Percentiles rank a stretch among this genome's conserved stretches.
These are phyloP conservation scores for Colletotrichum sp. DNA, from an alignment of 2,329 filamentous ascomycete species.

Conservation along the genomic window DNA sequence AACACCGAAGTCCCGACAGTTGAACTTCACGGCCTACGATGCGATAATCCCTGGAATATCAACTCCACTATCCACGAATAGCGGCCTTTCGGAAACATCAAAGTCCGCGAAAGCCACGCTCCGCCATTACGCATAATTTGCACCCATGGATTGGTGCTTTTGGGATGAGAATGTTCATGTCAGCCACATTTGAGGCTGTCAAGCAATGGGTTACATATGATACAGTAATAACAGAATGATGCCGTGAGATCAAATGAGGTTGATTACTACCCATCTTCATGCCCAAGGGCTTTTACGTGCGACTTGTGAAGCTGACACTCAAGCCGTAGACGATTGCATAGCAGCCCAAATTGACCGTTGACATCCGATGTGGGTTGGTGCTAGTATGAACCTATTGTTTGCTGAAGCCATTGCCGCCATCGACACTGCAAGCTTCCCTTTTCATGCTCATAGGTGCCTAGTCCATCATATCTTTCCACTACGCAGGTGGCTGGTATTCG, in stretches of 20 bases:
- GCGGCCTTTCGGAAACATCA: not conserved
- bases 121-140: not conserved
- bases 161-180: not conserved
- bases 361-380: not conserved
- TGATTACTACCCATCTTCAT: not conserved
- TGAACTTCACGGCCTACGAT: not conserved
- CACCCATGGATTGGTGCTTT: not conserved
- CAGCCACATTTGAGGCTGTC: not conserved
- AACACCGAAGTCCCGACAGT: not conserved
- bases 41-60: not conserved
- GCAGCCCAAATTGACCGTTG: not conserved
- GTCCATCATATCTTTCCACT: not conserved
- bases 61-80: not conserved
- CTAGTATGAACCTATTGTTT: not conserved
- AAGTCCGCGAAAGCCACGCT: not conserved
- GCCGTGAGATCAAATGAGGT: not conserved
- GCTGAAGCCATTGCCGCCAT: not conserved
- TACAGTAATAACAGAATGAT: not conserved
- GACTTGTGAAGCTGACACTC: not conserved
- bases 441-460: not conserved
- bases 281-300: accelerated
- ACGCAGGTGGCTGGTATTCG: not conserved
- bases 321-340: not conserved
- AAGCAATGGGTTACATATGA: not conserved
- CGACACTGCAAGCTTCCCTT: not conserved